Percentiles rank a stretch among this genome's conserved stretches.
Conservation (phyloP, 2,329 filamentous ascomycete genomes). For the Aureobasidium namibiae region DNA sequence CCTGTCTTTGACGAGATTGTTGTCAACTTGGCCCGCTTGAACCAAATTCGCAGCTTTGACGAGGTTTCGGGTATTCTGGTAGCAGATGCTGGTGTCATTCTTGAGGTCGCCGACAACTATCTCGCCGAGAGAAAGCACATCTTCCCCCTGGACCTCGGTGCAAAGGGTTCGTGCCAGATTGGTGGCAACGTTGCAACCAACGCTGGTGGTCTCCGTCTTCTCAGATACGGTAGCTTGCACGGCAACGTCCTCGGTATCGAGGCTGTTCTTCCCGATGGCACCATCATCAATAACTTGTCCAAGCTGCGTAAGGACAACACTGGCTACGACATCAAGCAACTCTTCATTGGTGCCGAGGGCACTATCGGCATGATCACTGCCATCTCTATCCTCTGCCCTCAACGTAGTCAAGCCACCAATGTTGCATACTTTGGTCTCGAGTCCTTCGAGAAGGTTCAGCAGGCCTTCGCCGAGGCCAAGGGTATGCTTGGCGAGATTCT, state of each 20-base stretch:
- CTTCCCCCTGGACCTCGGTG: slow-evolving; percentile 94
- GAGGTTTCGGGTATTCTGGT: slow-evolving; percentile 86
- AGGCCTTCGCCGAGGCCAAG: slow-evolving; percentile 84
- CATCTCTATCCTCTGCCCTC: slow-evolving; percentile 81
- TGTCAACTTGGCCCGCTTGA: slow-evolving; percentile 84
- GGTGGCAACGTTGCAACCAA: slow-evolving; percentile 96
- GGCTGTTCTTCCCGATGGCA: slow-evolving; percentile 88
- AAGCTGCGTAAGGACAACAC: slow-evolving; percentile 97
- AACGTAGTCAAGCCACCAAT: slow-evolving; percentile 78
- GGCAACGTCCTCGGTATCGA: slow-evolving; percentile 88
- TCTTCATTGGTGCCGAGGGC: slow-evolving; percentile 92
- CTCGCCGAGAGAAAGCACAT: slow-evolving; percentile 77
- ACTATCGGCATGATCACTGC: slow-evolving; percentile 92
- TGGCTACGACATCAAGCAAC: slow-evolving; percentile 92
- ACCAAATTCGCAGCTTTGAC: slow-evolving; percentile 83
- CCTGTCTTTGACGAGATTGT: slow-evolving; percentile 98
- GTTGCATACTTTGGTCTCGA: slow-evolving; percentile 90
- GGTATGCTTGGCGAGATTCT: slow-evolving; percentile 86
- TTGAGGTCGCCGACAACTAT: slow-evolving; percentile 81
- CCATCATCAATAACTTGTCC: slow-evolving; percentile 79
- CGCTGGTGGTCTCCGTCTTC: slow-evolving; percentile 78
- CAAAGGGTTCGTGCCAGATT: slow-evolving; percentile 93
- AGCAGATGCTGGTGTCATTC: slow-evolving; percentile 80
- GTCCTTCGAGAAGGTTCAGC: slow-evolving; percentile 80
- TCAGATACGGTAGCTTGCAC: slow-evolving; percentile 91